phyloP scores from a whole-genome alignment of 768 basidiomycete genomes.

The Sporobolomyces phaffii region DNA sequence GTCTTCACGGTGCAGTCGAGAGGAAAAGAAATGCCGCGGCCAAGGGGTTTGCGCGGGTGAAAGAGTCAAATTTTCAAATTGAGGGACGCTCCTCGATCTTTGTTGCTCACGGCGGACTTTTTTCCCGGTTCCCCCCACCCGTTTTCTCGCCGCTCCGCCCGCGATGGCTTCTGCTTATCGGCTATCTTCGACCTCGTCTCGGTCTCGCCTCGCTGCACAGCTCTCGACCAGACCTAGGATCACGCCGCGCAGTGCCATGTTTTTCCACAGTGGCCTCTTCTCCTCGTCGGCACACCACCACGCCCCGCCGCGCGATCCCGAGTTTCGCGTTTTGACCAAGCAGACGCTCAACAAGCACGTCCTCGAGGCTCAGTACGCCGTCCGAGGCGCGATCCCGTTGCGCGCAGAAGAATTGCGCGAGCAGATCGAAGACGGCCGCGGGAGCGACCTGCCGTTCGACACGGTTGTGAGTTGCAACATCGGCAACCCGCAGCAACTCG shows the following conservation, averaged over 20 bases:
- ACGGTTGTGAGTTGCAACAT: conserved; percentile 91
- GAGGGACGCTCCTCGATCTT: no score
- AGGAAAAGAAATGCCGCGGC: not conserved
- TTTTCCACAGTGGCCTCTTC: conserved; percentile 14
- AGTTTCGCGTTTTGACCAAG: conserved; percentile 18
- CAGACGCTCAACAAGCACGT: conserved; percentile 61
- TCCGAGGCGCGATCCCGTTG: conserved; percentile 93
- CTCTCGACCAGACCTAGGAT: no score
- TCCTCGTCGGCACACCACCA: conserved; percentile 6
- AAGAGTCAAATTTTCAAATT: not conserved
- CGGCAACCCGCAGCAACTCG: conserved; percentile 94
- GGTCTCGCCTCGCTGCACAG: not conserved
- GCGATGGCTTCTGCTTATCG: conserved; percentile 6
- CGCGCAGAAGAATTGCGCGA: conserved; percentile 78
- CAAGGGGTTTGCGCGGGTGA: conserved; percentile 5
- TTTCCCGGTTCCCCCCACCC: not conserved
- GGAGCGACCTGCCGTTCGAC: conserved; percentile 66
- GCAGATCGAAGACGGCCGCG: conserved; percentile 54
- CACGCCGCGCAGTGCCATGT: not conserved
- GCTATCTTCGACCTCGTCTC: not conserved
- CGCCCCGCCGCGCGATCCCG: conserved; percentile 15
- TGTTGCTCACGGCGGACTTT: not conserved
- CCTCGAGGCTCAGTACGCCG: conserved; percentile 87
- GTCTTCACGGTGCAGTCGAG: no score
- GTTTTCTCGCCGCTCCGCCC: not conserved